phyloP scores from a whole-genome alignment of 176 grass and related monocot genomes.

The Pontederia paniculata region DNA sequence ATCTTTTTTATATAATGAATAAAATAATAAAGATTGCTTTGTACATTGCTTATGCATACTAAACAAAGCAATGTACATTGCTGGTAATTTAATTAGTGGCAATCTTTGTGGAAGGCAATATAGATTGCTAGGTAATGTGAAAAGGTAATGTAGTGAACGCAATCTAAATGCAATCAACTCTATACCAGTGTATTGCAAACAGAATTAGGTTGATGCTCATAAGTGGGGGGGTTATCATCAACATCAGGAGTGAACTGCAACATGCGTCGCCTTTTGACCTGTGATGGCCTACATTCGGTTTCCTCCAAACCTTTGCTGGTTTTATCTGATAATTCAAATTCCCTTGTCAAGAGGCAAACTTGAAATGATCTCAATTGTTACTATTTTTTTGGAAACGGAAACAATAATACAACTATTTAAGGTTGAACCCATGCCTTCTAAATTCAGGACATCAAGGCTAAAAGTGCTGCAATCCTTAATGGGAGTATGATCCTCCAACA shows the following conservation, averaged over 20 bases:
- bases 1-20: no score
- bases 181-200: no score
- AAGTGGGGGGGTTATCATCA: not conserved
- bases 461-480: conserved; percentile 30
- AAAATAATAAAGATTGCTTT: no score
- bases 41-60: no score
- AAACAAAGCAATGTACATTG: no score
- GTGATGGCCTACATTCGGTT: not conserved
- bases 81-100: no score
- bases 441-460: conserved; percentile 24
- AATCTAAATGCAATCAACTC: no score
- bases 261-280: conserved; percentile 5
- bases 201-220: not conserved
- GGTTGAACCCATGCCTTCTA: conserved; percentile 22
- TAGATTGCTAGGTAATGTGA: no score
- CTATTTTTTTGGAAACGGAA: not conserved
- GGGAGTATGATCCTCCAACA: conserved; percentile 48
- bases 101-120: no score
- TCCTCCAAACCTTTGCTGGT: conserved; percentile 1
- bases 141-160: no score
- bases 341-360: not conserved
- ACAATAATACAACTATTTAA: no score
- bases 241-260: conserved; percentile 13
- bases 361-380: conserved; percentile 2
- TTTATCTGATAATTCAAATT: conserved; percentile 20